phyloP scores from a whole-genome alignment of 2,329 filamentous ascomycete species.

The Daldinia sp. region DNA sequence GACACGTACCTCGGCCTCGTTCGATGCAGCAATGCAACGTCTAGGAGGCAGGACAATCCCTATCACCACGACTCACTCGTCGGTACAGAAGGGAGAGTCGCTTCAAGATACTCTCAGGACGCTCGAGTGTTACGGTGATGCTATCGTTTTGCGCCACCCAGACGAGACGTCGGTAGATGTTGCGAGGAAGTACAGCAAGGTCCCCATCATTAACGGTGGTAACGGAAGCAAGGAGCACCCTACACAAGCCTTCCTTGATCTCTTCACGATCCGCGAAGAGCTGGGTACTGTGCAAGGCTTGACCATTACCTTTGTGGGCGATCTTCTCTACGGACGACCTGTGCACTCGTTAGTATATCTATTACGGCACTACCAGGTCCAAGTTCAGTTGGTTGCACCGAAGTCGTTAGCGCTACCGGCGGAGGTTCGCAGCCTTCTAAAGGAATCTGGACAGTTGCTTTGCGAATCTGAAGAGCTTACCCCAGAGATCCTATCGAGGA shows the following conservation, averaged over 20 bases:
- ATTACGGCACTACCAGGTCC: constrained; percentile 94
- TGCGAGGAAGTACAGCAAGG: constrained; percentile 86
- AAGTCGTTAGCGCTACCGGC: constrained; percentile 80
- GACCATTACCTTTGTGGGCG: constrained; percentile 95
- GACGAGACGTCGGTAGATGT: constrained; percentile 82
- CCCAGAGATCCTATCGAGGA: constrained; percentile 84
- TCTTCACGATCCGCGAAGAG: constrained; percentile 98
- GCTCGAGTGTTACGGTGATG: constrained; percentile 92
- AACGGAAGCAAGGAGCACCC: constrained; percentile 97
- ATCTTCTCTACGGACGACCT: constrained; percentile 91
- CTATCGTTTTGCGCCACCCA: constrained; percentile 94
- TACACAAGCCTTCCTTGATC: constrained; percentile 95
- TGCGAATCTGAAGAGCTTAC: constrained; percentile 83
- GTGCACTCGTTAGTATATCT: constrained; percentile 96
- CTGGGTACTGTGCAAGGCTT: constrained; percentile 94
- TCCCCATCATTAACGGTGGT: constrained; percentile 96
- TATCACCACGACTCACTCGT: constrained; percentile 85
- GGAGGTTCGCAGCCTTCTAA: constrained; percentile 78
- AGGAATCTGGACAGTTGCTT: constrained; percentile 79
- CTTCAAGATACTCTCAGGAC: constrained; percentile 95
- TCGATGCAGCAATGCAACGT: constrained; percentile 98
- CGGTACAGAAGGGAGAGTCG: constrained; percentile 92
- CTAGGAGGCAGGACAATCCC: constrained; percentile 88
- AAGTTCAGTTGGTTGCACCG: constrained; percentile 91
- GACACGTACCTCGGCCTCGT: constrained; percentile 93